Percentiles rank a stretch among this genome's conserved stretches.
These are phyloP conservation scores for Aspergillus phoenicis DNA, from an alignment of 2,329 filamentous ascomycete genomes.

Conservation along the genomic window DNA sequence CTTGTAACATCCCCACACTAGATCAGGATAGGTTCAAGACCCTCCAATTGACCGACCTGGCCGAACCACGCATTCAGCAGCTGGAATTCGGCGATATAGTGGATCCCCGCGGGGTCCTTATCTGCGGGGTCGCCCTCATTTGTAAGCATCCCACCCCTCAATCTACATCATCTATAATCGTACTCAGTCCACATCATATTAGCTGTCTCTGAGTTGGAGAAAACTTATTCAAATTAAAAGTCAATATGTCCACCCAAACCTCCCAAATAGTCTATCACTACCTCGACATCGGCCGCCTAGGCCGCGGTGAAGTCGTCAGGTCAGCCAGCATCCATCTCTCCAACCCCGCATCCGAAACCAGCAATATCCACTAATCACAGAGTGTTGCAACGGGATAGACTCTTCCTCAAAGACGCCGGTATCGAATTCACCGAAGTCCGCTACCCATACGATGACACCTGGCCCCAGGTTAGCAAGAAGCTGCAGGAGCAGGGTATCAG, in stretches of 20 bases:
- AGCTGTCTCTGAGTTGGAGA: no score
- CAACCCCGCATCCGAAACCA: neutral
- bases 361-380: neutral
- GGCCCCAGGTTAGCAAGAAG: conserved; percentile 28
- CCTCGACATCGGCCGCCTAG: conserved; percentile 30
- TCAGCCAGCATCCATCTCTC: conserved; percentile 10
- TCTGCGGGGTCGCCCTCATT: no score
- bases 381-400: conserved; percentile 8
- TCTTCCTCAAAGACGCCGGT: conserved; percentile 34
- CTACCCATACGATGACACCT: conserved; percentile 33
- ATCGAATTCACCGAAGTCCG: conserved; percentile 32
- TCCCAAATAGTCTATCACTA: conserved; percentile 21
- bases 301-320: conserved; percentile 34
- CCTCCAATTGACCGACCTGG: no score
- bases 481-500: conserved; percentile 31
- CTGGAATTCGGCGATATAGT: no score
- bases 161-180: no score
- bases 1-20: no score
- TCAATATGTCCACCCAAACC: neutral
- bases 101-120: no score
- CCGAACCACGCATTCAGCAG: no score
- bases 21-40: no score
- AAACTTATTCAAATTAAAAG: no score
- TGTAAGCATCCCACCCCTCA: no score
- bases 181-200: no score